Evolutionary conservation across 108 stramenopile species (phyloP).

Genomic region (Skeletonema tropicum): DNA sequence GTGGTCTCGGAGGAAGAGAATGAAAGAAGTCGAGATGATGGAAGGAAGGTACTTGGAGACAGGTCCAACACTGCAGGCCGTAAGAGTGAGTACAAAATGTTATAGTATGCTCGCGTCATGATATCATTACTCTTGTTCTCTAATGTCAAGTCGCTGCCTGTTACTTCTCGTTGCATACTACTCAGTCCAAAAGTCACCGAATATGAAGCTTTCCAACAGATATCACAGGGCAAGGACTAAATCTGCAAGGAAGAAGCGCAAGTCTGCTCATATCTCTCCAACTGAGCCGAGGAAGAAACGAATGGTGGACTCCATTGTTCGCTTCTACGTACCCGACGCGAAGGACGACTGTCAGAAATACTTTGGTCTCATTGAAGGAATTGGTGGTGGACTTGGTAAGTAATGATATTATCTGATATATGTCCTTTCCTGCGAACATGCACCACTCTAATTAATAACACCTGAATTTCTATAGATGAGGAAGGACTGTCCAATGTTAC

Average conservation of each 20-base stretch:
- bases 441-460: not conserved
- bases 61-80: not conserved
- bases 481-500: not conserved
- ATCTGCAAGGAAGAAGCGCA: constrained; percentile 7
- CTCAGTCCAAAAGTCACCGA: not conserved
- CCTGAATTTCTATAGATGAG: not conserved
- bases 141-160: not conserved
- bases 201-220: not conserved
- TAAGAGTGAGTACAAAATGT: not conserved
- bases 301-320: not conserved
- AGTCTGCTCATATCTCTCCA: constrained; percentile 1
- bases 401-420: not conserved
- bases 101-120: not conserved
- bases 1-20: not conserved
- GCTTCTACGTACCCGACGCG: not conserved
- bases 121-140: not conserved
- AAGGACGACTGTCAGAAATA: not conserved
- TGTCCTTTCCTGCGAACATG: not conserved
- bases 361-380: not conserved
- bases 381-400: not conserved
- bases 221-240: constrained; percentile 2
- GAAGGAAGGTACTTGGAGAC: not conserved
- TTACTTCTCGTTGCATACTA: not conserved
- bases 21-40: not conserved
- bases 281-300: constrained; percentile 2